Evolutionary conservation across 2,329 filamentous ascomycete genomes (phyloP).

Genomic region (Fusarium sp.): DNA sequence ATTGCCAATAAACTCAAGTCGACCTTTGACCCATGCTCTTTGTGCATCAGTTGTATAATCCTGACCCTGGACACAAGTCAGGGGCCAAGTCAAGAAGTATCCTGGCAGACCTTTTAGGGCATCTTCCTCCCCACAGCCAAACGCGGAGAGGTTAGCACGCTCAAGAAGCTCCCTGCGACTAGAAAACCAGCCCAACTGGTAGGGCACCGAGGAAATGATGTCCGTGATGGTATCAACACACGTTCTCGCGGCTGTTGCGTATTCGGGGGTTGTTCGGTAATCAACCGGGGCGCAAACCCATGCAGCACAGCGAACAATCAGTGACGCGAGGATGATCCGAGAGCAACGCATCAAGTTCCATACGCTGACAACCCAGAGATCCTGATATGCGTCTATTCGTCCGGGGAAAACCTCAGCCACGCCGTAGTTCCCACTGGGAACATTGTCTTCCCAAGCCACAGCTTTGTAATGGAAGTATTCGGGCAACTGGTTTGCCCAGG

Average conservation of each 20-base stretch:
- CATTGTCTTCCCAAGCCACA: slow-evolving; percentile 66
- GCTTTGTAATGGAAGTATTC: slow-evolving; percentile 62
- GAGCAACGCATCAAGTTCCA: slow-evolving; percentile 67
- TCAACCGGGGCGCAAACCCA: slow-evolving; percentile 70
- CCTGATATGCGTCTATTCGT: slow-evolving; percentile 67
- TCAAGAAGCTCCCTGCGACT: slow-evolving; percentile 55
- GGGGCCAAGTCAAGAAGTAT: slow-evolving; percentile 69
- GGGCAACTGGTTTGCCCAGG: slow-evolving; percentile 63
- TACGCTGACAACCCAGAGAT: slow-evolving; percentile 67
- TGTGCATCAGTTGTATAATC: slow-evolving; percentile 70
- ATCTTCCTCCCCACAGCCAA: slow-evolving; percentile 62
- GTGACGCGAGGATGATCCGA: slow-evolving; percentile 64
- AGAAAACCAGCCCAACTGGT: slow-evolving; percentile 68
- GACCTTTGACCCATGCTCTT: slow-evolving; percentile 64
- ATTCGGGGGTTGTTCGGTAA: slow-evolving; percentile 71
- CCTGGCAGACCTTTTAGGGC: slow-evolving; percentile 65
- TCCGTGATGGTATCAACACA: slow-evolving; percentile 66
- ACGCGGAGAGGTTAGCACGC: slow-evolving; percentile 55
- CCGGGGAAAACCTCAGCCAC: slow-evolving; percentile 69
- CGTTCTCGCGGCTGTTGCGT: slow-evolving; percentile 63
- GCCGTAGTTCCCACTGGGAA: slow-evolving; percentile 62
- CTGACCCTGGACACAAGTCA: slow-evolving; percentile 63
- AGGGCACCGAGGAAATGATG: slow-evolving; percentile 70
- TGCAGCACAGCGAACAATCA: slow-evolving; percentile 68
- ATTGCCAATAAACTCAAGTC: slow-evolving; percentile 64